Conservation (phyloP, 192 early-diverging fungal genomes). For the Gigaspora rosea region DNA sequence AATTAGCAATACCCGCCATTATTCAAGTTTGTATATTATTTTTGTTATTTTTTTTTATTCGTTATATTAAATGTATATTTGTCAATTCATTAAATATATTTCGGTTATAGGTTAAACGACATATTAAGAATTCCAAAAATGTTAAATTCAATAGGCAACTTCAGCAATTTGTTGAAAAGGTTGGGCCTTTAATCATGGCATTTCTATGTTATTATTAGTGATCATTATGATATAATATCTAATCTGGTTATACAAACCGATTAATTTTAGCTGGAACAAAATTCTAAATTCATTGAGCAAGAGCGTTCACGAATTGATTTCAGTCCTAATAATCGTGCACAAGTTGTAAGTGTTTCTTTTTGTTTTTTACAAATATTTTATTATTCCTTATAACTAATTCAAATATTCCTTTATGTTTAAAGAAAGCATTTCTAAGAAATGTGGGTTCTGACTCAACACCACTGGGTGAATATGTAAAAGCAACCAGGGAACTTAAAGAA, state of each 20-base stretch:
- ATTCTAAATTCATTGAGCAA: slow-evolving; percentile 71
- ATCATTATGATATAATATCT: neutral
- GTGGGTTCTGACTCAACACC: slow-evolving; percentile 5
- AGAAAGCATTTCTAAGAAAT: slow-evolving; percentile 26
- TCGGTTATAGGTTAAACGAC: slow-evolving; percentile 64
- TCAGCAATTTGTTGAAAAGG: slow-evolving; percentile 81
- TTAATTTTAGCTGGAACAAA: slow-evolving; percentile 69
- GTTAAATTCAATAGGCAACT: slow-evolving; percentile 79
- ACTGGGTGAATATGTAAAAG: slow-evolving; percentile 16
- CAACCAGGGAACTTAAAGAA: slow-evolving; percentile 12
- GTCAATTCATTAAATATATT: neutral
- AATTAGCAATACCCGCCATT: slow-evolving; percentile 85
- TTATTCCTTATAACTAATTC: neutral
- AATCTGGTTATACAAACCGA: neutral
- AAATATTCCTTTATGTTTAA: neutral
- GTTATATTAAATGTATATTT: neutral
- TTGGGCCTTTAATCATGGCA: slow-evolving; percentile 22
- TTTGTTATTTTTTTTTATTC: neutral
- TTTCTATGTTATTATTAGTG: neutral
- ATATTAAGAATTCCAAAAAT: slow-evolving; percentile 79
- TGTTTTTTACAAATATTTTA: neutral
- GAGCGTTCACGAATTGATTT: slow-evolving; percentile 69
- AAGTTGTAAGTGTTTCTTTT: slow-evolving; percentile 33
- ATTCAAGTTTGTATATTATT: slow-evolving; percentile 53
- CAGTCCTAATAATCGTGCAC: slow-evolving; percentile 53